Base-by-base conservation (phyloP, 2,329 filamentous ascomycete genomes). In the Pseudogymnoascus verrucosus region DNA sequence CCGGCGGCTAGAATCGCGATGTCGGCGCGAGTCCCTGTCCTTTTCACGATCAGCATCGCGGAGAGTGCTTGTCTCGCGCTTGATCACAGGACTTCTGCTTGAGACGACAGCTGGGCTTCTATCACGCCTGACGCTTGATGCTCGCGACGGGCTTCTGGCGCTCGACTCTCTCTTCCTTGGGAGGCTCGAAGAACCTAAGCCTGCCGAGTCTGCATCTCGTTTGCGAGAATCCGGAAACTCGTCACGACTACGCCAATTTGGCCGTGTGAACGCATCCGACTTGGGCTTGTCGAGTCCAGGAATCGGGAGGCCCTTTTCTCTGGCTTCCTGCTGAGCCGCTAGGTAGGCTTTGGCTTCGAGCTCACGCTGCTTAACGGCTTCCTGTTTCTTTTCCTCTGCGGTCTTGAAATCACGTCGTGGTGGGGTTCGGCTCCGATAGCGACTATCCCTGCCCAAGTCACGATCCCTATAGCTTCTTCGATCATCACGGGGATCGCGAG, bases 291-390 rank as follows among this genome's bases (percentile, higher is more conserved):
- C 59, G 34, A 39, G 59, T 16, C 39, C 59, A 26, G 59, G 34
- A 31, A 61, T 39, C 19, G 83, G 82, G 42, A 85, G 72, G 7
- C 84, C 84, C 70, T 86, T 86, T 59, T 80, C 79, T 31, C 82
- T 78, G 34, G 84, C 84, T 67, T 86, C 84, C 66, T 83, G 82
- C 68, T 86, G 83, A 2, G 83, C 84, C 5, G 84, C 84, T 39
- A 87, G 76, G 68, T 87, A 88, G 4, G 83, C 84, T 71, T 86
- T 87, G 40, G 85, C 85, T 72, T 87, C 84, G 66, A 81, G 81
- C 71, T 87, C 84, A 61, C 84, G 80, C 71, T 85, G 84, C 71
- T 80, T 83, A 62, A 85, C 84, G 68, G 86, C 84, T 64, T 82
- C 81, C 67, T 82, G 80, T 71, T 87, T 87, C 79, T 83, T 67